Percentiles rank a stretch among this genome's conserved stretches.
Conservation (phyloP, 768 basidiomycete species). For the Tricholomella constricta region DNA sequence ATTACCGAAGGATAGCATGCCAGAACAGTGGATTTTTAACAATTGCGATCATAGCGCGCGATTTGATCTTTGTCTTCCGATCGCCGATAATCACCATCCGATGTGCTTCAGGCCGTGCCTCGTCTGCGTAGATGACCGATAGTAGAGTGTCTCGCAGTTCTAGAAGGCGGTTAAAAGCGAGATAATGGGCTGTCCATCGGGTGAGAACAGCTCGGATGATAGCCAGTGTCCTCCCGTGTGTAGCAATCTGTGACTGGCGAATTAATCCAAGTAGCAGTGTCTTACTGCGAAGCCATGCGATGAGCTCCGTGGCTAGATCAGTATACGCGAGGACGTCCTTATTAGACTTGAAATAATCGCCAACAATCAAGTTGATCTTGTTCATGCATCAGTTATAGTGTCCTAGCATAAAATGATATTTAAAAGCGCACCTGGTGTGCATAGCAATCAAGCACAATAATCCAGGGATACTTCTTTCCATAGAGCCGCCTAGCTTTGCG, state of each 20-base stretch:
- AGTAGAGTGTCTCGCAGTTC: neutral
- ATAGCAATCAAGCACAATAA: no score
- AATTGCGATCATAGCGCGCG: no score
- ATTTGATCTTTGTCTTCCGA: no score
- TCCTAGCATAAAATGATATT: no score
- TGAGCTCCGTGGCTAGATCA: constrained; percentile 34
- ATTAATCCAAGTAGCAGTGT: constrained; percentile 33
- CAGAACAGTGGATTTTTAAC: neutral
- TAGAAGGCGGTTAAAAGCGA: neutral
- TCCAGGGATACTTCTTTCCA: no score
- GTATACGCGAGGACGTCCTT: constrained; percentile 22
- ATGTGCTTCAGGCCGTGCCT: no score
- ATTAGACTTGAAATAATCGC: constrained; percentile 36
- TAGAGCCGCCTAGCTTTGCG: no score
- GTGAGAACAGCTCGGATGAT: constrained; percentile 37
- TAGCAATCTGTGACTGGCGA: constrained; percentile 19
- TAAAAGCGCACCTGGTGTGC: no score
- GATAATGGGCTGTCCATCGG: constrained; percentile 37
- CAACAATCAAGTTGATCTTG: constrained; percentile 32
- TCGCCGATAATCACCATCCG: neutral
- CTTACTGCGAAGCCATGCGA: constrained; percentile 40
- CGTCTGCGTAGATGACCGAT: no score
- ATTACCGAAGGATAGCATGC: neutral
- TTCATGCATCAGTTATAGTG: no score
- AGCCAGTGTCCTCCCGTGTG: constrained; percentile 6